A percentile compares a stretch with the other conserved stretches of the same genome.
These are phyloP conservation scores for Tuber calosporum DNA, from an alignment of 495 filamentous ascomycete species.

Conservation along the genomic window DNA sequence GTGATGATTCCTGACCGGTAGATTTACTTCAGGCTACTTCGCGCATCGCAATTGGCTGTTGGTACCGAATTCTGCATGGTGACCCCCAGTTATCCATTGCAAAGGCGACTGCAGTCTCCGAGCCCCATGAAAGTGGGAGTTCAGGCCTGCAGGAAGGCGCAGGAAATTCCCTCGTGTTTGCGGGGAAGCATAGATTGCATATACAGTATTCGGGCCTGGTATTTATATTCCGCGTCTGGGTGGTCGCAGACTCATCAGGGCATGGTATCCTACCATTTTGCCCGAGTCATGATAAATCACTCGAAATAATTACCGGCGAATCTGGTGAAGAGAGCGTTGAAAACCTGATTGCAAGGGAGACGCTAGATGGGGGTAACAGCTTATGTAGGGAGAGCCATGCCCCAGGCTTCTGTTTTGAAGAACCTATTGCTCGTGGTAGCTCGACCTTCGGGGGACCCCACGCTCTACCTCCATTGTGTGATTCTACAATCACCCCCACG, in stretches of 20 bases:
- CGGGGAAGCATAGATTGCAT: background rate
- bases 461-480: background rate
- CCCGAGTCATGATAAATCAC: background rate
- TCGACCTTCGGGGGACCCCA: background rate
- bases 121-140: background rate
- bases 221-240: background rate
- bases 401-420: background rate
- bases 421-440: background rate
- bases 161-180: constrained; percentile 3
- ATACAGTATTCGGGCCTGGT: background rate
- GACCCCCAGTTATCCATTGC: background rate
- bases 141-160: constrained; percentile 1
- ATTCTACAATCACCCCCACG: background rate
- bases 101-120: background rate
- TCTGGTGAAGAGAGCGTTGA: background rate
- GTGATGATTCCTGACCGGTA: background rate
- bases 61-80: background rate
- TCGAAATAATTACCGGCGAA: background rate
- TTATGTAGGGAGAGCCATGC: background rate
- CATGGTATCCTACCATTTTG: background rate
- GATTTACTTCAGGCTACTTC: background rate
- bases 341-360: background rate
- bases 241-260: background rate
- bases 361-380: background rate
- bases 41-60: background rate